phyloP scores from a whole-genome alignment of 148 eudicot species.

The Pharnaceum exiguum region DNA sequence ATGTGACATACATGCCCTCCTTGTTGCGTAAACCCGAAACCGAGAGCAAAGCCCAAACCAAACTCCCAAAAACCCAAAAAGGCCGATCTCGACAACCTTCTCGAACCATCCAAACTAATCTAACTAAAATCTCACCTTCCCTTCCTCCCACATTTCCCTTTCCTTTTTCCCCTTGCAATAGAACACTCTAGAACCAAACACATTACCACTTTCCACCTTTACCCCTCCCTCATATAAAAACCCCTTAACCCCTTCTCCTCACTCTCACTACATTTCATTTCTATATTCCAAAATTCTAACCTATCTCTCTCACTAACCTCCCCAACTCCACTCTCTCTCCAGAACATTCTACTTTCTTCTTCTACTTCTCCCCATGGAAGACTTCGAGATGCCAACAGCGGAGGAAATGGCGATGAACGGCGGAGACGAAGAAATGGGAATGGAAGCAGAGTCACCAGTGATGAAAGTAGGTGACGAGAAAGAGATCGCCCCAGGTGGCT shows the following conservation, averaged over 20 bases:
- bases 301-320: neutral
- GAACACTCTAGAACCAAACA: constrained; percentile 36
- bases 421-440: constrained; percentile 50
- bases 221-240: neutral
- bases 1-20: no score
- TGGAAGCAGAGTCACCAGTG: constrained; percentile 30
- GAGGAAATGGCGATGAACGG: constrained; percentile 41
- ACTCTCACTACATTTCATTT: no score
- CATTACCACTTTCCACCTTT: neutral
- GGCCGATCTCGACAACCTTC: no score
- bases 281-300: no score
- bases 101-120: constrained; percentile 1
- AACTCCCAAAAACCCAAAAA: neutral
- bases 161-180: neutral
- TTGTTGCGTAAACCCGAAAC: neutral
- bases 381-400: constrained; percentile 61
- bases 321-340: constrained; percentile 10
- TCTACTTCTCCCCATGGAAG: constrained; percentile 24
- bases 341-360: neutral
- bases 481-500: constrained; percentile 68
- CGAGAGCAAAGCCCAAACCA: no score
- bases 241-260: neutral
- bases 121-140: no score
- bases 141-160: neutral
- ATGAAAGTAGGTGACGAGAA: constrained; percentile 86